Base-by-base conservation (phyloP, 257 asterid species). In the Fraxinus cuspidata region DNA sequence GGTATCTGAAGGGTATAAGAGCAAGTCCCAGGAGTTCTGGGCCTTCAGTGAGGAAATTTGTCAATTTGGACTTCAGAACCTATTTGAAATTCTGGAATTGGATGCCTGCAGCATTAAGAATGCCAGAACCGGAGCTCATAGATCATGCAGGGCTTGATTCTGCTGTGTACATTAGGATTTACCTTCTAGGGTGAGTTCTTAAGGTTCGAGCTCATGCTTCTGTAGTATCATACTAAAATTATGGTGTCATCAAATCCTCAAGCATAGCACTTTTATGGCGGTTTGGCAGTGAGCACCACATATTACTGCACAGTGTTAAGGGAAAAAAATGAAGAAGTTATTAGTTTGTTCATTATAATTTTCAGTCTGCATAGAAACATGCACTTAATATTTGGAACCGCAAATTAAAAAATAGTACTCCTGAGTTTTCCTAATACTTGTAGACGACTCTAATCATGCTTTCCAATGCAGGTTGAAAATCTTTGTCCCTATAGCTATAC, bases 71-170 rank as follows among this genome's bases (percentile, higher is more conserved):
- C 74, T 71, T 77, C 73, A 82, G 78, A 66, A 78, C 86, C 18
- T 89, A 91, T 81, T 66, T 94, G 72, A 88, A 74, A 78, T 94
- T 92, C 82, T 92, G 92, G 93, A 88, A 80, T 71, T 94, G 98
- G 98, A 94, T 92, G 97, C 92, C 92, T 69, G 97, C 92, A 4
- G 97, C 98, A 38, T 82, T 90, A 75, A 83, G 87, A 75, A 92
- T 94, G 98, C 94, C 98, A 2, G 94, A 94, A 51, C 89, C 88
- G 4, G 98, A 92, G 85, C 96, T 94, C 60, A 85, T 87, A 25
- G 95, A 92, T 28, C 96, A 92, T n/a, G 98, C 97, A 18, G 98
- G 98, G 53, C 97, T 94, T 12, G 98, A 94, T 79, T 92, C 98
- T 68, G 92, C 90, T 21, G 90, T 86, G 7, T 94, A 92, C 81